Conservation (phyloP, 345 rosid species). For the Isatis tinctoria region DNA sequence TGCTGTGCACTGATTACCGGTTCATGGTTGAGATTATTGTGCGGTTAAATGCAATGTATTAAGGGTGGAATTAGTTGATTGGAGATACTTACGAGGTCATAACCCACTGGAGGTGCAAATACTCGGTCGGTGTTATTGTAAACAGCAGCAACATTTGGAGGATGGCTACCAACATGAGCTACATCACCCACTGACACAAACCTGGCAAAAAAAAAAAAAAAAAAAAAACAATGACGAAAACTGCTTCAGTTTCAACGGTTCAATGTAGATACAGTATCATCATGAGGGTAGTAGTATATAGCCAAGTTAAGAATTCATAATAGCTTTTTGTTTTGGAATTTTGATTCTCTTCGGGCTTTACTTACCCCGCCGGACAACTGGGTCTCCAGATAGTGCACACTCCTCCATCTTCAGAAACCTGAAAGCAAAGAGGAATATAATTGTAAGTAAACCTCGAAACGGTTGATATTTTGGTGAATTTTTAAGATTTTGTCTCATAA, state of each 20-base stretch:
- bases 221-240: slow-evolving; percentile 8
- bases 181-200: slow-evolving; percentile 82
- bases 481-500: background rate
- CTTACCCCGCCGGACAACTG: slow-evolving; percentile 83
- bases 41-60: background rate
- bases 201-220: slow-evolving; percentile 47
- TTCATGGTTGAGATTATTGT: background rate
- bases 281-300: background rate
- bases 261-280: background rate
- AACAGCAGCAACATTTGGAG: slow-evolving; percentile 89
- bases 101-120: slow-evolving; percentile 76
- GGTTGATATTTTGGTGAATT: background rate
- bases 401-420: slow-evolving; percentile 62
- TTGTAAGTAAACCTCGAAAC: background rate
- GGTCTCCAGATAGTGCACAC: slow-evolving; percentile 93
- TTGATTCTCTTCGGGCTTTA: background rate
- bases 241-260: slow-evolving; percentile 1
- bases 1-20: background rate
- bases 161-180: slow-evolving; percentile 79
- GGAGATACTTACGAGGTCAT: slow-evolving; percentile 71
- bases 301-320: background rate
- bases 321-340: background rate
- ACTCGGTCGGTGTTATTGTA: slow-evolving; percentile 45
- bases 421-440: slow-evolving; percentile 12
- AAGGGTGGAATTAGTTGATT: background rate